Conservation (phyloP, 2,329 filamentous ascomycete species). For the Aureobasidium sp. region DNA sequence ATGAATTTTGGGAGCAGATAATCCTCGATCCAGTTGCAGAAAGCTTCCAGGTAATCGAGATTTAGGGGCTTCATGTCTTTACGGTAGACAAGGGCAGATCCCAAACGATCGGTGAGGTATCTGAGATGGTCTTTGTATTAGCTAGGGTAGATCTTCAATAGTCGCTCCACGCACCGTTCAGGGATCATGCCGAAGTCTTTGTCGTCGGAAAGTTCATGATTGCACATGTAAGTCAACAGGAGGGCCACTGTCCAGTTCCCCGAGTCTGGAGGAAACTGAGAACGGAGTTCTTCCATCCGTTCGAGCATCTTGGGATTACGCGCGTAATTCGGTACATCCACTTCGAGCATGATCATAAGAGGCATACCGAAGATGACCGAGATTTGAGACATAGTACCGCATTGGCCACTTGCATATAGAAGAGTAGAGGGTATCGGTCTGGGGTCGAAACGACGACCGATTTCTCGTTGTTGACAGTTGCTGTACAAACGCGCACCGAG, state of each 20-base stretch:
- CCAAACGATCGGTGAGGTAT: neutral
- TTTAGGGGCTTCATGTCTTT: neutral
- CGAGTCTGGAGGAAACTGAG: neutral
- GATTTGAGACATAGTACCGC: neutral
- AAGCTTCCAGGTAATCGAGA: neutral
- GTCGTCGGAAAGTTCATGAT: neutral
- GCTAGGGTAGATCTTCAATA: neutral
- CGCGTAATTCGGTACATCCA: neutral
- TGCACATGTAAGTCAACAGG: neutral
- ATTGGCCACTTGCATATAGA: neutral
- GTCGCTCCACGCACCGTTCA: neutral
- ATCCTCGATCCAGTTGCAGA: neutral
- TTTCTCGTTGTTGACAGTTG: neutral
- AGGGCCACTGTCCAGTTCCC: neutral
- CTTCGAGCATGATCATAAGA: neutral
- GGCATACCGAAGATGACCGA: neutral
- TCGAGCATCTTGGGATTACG: neutral
- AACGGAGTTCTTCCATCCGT: neutral
- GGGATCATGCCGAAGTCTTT: neutral
- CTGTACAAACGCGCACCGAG: neutral
- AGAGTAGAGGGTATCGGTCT: neutral
- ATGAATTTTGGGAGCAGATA: neutral
- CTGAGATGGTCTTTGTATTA: neutral
- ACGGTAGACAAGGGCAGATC: neutral
- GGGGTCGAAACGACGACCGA: neutral